A percentile compares a stretch with the other conserved stretches of the same genome.
phyloP scores from a whole-genome alignment of 108 stramenopile species.

The Skeletonema marinoi region DNA sequence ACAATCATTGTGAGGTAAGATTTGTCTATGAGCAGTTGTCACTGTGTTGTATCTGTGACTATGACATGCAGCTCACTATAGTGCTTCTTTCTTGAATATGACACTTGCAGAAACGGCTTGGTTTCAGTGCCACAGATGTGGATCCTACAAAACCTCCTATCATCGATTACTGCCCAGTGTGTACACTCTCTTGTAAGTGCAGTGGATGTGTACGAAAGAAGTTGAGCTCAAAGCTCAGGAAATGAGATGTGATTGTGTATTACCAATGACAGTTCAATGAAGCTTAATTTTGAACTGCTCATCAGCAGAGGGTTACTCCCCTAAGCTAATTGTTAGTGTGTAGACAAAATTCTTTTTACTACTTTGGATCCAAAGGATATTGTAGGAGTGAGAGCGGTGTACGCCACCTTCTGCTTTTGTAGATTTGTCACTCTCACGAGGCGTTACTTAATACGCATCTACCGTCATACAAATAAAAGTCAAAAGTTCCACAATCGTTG shows the following conservation, averaged over 20 bases:
- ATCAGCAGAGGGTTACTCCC: too few relatives aligned
- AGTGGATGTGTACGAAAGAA: background rate
- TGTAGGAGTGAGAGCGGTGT: too few relatives aligned
- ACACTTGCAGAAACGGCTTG: background rate
- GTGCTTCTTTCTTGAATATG: background rate
- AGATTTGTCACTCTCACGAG: too few relatives aligned
- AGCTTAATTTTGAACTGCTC: background rate
- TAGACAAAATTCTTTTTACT: too few relatives aligned
- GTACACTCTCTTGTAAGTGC: background rate
- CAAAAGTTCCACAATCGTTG: too few relatives aligned
- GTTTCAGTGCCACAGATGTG: background rate
- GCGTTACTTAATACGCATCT: too few relatives aligned
- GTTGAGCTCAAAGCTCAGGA: background rate
- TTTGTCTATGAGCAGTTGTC: background rate
- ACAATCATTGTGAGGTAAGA: slow-evolving; percentile 1
- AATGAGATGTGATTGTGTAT: background rate
- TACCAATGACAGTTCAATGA: background rate
- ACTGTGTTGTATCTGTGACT: background rate
- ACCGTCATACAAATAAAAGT: too few relatives aligned
- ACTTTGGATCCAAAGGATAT: too few relatives aligned
- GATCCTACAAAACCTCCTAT: background rate
- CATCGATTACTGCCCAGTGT: background rate
- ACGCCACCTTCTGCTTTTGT: too few relatives aligned
- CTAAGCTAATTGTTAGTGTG: too few relatives aligned
- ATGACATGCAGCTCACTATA: background rate